These are phyloP conservation scores for Lecanicillium sp. DNA, from an alignment of 2,329 filamentous ascomycete species.

Conservation along the genomic window DNA sequence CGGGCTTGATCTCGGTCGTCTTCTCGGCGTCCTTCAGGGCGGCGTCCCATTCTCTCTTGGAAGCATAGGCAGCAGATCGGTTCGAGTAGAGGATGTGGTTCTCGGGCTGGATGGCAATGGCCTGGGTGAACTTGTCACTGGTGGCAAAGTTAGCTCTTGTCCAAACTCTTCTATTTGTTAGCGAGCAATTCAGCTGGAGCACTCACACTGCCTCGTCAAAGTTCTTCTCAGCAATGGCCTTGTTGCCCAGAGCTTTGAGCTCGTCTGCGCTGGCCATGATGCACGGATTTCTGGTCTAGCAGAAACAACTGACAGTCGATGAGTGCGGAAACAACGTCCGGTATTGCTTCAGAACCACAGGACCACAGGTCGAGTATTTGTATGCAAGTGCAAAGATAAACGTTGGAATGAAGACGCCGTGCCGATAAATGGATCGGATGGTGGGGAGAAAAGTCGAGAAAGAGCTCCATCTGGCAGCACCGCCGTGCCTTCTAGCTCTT, in stretches of 20 bases:
- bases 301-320: constrained; percentile 10
- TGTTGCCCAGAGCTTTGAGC: constrained; percentile 97
- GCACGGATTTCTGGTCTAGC: constrained; percentile 6
- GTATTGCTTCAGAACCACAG: too few relatives aligned
- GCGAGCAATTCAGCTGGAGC: constrained; percentile 1
- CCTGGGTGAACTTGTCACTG: constrained; percentile 90
- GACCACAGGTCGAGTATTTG: too few relatives aligned
- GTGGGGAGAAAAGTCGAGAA: constrained; percentile 25
- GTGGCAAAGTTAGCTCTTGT: constrained; percentile 16
- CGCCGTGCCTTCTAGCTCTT: constrained; percentile 36
- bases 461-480: constrained; percentile 21
- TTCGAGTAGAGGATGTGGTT: constrained; percentile 99
- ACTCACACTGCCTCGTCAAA: constrained; percentile 92
- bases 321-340: constrained; percentile 11
- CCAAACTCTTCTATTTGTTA: too few relatives aligned
- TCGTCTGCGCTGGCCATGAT: constrained; percentile 60
- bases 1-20: constrained; percentile 89
- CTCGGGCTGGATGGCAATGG: constrained; percentile 76
- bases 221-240: constrained; percentile 96
- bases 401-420: constrained; percentile 21
- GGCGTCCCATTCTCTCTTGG: constrained; percentile 79
- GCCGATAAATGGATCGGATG: constrained; percentile 16
- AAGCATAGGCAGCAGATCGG: constrained; percentile 81
- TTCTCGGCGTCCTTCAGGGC: constrained; percentile 88
- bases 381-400: constrained; percentile 2